Evolutionary conservation across 2,329 filamentous ascomycete genomes (phyloP).

Genomic region (Phaeosphaeriaceae sp.): DNA sequence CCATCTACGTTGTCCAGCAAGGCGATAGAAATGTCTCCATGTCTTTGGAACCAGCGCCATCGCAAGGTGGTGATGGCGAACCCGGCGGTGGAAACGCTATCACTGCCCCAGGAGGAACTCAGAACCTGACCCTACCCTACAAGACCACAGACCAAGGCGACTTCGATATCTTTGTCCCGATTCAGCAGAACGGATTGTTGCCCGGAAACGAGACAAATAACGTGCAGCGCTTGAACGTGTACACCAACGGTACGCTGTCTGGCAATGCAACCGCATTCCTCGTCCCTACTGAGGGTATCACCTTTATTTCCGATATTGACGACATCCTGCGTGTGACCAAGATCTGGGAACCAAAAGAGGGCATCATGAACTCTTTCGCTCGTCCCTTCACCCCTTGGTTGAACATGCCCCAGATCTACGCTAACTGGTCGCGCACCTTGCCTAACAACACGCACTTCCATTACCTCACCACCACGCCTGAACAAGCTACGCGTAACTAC

Average conservation of each 20-base stretch:
- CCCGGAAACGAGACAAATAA: constrained; percentile 68
- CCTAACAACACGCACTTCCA: constrained; percentile 74
- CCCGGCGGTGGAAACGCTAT: constrained; percentile 58
- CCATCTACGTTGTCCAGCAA: constrained; percentile 79
- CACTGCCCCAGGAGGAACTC: constrained; percentile 64
- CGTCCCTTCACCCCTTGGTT: constrained; percentile 73
- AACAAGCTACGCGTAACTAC: constrained; percentile 78
- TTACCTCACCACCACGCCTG: constrained; percentile 80
- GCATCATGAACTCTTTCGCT: constrained; percentile 78
- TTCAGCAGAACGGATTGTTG: constrained; percentile 62
- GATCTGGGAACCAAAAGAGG: constrained; percentile 77
- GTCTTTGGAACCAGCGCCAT: constrained; percentile 64
- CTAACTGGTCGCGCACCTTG: constrained; percentile 73
- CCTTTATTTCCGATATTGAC: constrained; percentile 78
- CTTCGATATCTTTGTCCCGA: constrained; percentile 72
- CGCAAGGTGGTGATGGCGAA: constrained; percentile 60
- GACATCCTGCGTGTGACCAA: constrained; percentile 82
- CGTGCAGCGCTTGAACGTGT: constrained; percentile 73
- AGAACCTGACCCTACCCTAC: constrained; percentile 69
- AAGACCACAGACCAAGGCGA: constrained; percentile 72
- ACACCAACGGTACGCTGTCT: constrained; percentile 66
- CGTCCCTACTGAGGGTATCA: constrained; percentile 72
- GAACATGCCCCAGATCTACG: constrained; percentile 81
- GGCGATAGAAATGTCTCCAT: constrained; percentile 67
- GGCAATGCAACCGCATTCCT: constrained; percentile 80